Base-by-base conservation (phyloP, 371 early-diverging fungal species). In the Apophysomyces ossiformis region DNA sequence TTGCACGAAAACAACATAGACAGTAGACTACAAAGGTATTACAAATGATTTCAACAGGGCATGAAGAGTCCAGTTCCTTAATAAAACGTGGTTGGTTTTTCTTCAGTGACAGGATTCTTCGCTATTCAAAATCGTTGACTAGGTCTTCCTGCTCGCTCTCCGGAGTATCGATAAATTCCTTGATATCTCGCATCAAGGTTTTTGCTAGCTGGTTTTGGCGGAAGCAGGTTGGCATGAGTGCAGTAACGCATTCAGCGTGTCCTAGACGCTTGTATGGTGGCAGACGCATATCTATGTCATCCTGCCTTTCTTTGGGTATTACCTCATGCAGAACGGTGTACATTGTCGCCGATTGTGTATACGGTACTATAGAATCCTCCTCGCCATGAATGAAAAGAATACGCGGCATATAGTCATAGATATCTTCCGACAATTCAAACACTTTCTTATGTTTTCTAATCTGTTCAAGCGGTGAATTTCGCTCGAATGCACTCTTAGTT, bases 371-470 rank as follows among this genome's bases (percentile, higher is more conserved):
- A 3, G 69, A 64, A 61, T 83, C 84, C 38, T 69, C 73, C 64
- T 83, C 81, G 16, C 84, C 84, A 61, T 83, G 84, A 6, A 81
- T 58, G 56, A 83, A 76, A 8, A 83, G 39, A 4, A 83, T 79
- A 21, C 79, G 59, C 5, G 84, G 84, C 58, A 75, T 63, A 32
- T 71, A 65, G 41, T 76, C 70, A 1, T 75, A 41, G 16, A 80
- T 60, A 13, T 75, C 71, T 13, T 68, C 65, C 9, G 79, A 71
- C 18, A 57, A 21, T 35, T 70, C 66, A 70, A 83, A 78, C 12
- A 81, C n/a, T 2, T 64, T 57, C 21, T 46, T 63, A 26, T 76
- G 57, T 1, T 43, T 16, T 45, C 70, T 69, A n/a, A 83, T 71
- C 5, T 77, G 57, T 57, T 73, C 60, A n/a, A 75, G 54, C 4